These are phyloP conservation scores for Linnemannia elongata DNA, from an alignment of 192 early-diverging fungal species.

Conservation along the genomic window DNA sequence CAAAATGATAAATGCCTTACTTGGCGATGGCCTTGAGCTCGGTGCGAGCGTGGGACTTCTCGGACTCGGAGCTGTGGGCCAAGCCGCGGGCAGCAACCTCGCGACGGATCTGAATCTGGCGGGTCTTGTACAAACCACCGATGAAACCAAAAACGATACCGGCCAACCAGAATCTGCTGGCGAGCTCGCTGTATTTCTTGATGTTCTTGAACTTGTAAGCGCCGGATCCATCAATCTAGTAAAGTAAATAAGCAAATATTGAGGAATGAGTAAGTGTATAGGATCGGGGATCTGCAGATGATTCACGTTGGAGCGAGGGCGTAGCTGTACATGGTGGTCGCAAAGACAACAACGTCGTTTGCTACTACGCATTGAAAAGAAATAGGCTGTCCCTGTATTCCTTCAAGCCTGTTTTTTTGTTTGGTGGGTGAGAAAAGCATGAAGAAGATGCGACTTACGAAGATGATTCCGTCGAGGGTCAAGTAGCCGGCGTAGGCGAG, in stretches of 20 bases:
- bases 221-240: slow-evolving; percentile 69
- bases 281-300: too few species aligned
- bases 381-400: not conserved
- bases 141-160: slow-evolving; percentile 74
- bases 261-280: not conserved
- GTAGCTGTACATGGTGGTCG: too few species aligned
- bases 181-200: slow-evolving; percentile 70
- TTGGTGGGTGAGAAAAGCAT: not conserved
- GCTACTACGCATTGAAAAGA: not conserved
- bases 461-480: slow-evolving; percentile 70
- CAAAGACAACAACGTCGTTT: not conserved
- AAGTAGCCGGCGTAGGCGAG: slow-evolving; percentile 73
- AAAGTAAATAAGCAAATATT: not conserved
- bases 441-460: slow-evolving; percentile 62
- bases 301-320: not conserved
- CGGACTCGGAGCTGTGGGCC: slow-evolving; percentile 37
- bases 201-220: slow-evolving; percentile 74
- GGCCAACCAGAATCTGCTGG: slow-evolving; percentile 76
- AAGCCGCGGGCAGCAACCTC: slow-evolving; percentile 52
- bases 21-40: slow-evolving; percentile 60
- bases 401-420: not conserved
- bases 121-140: slow-evolving; percentile 75
- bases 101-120: slow-evolving; percentile 63
- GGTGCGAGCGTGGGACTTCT: slow-evolving; percentile 54
- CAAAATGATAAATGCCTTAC: slow-evolving; percentile 44